Evolutionary conservation across 306 rosid genomes (phyloP).

Genomic region (Mucuna pruriens): DNA sequence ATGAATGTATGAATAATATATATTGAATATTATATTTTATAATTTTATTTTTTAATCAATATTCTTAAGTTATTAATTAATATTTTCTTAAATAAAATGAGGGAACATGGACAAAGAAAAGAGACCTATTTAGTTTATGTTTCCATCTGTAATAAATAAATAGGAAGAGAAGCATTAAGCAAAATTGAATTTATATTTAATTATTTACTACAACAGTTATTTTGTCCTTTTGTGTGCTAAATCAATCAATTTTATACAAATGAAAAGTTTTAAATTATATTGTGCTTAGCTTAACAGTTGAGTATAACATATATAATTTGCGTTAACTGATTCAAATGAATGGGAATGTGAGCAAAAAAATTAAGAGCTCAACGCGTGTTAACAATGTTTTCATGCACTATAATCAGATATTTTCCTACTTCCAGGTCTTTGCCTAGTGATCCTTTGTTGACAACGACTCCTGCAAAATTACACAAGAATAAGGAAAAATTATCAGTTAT

Average conservation of each 20-base stretch:
- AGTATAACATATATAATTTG: neutral
- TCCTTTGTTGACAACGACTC: no score
- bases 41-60: no score
- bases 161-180: slow-evolving; percentile 14
- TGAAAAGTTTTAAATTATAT: neutral
- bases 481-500: no score
- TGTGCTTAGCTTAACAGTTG: neutral
- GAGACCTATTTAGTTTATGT: neutral
- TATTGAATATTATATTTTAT: no score
- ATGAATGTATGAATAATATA: no score
- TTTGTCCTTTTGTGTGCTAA: neutral
- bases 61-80: no score
- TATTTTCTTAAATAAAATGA: neutral
- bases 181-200: neutral
- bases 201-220: neutral
- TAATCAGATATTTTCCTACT: no score
- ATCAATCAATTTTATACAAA: slow-evolving; percentile 1
- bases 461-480: no score
- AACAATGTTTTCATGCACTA: no score
- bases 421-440: no score
- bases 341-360: no score
- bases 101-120: neutral
- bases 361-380: no score
- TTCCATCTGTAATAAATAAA: neutral
- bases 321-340: neutral